Evolutionary conservation across 352 stramenopile genomes (phyloP), one percentile per base, ranked within the genome.

Genomic region (Globisporangium rhizosaccharum): DNA sequence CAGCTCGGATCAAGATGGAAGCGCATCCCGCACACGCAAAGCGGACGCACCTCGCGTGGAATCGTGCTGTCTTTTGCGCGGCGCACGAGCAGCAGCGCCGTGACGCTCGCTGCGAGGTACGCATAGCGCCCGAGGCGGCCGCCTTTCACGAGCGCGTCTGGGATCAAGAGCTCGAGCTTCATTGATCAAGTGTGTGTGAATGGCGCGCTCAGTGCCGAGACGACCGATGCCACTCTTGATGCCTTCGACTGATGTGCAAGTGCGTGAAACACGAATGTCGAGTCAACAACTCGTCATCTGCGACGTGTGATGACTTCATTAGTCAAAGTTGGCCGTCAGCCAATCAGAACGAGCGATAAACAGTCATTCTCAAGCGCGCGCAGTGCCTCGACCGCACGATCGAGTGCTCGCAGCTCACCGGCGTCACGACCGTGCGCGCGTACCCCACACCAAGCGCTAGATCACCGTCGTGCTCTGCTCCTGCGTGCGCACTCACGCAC

Each of bases 31-130:
- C 15, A 10, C 12, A 39, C 0, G 10, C 47, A 52, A n/a, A 15
- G 33, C 26, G 41, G 20, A n/a, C 50, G 11, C 51, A 64, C 58
- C 58, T 65, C 59, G 18, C 59, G 59, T 20, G 59, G 59, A 39
- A 65, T 65, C 5, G 59, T 52, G 45, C 47, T 60, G 59, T 65
- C 59, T 20, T 55, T 65, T 33, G 59, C 52, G 36, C 59, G 59
- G 9, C 53, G 59, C 52, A 65, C 39, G 45, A 65, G 53, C 52
- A 53, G 25, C 36, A 65, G 45, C 59, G 59, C 53, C 42, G 47
- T 20, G 30, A 59, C n/a, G 15, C 45, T 65, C 45, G 53, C 45
- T 15, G 51, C 44, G 18, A 65, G 52, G 48, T 65, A 65, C 15
- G 59, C 51, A 37, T 51, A 60, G 20, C 59, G 59, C 48, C 26